Evolutionary conservation across 148 eudicot species (phyloP), one percentile per base, ranked within the genome.

Genomic region (Chenopodium formosanum): DNA sequence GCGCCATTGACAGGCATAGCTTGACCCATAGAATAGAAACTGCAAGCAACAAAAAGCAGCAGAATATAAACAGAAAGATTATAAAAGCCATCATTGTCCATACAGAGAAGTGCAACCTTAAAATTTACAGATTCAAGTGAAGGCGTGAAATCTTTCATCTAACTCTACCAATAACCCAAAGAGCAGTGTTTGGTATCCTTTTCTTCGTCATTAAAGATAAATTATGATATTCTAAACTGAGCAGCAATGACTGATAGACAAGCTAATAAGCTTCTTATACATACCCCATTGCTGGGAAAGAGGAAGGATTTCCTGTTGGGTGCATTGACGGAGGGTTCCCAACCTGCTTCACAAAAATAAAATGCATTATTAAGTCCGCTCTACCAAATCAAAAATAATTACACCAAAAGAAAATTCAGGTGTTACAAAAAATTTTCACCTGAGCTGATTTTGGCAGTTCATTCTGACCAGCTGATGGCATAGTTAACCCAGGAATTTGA

Each of bases 401-500:
- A 78, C 77, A n/a, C 3, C 16, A 69, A 27, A 31, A 58, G 53
- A 52, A 40, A 47, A 32, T 75, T n/a, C 37, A 40, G 67, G 17
- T 32, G 20, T 22, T 19, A 79, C 63, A 23, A 17, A 16, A 32
- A 78, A 23, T 52, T 69, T 79, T 82, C 84, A 94, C 97, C 98
- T 94, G 99, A 90, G 82, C 85, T 76, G 84, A 82, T 48, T 91
- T 92, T 82, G 88, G 91, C 37, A 89, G 34, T 4, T 93, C 97
- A 82, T 74, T 88, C 79, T 90, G 94, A 71, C 93, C 95, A 32
- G 82, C 85, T 53, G 82, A 81, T 74, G 93, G 92, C 86, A 88
- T 85, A 88, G 86, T 83, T 85, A 87, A 86, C 52, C 91, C 97
- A 63, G 93, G 97, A 81, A 92, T 79, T 77, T 93, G 99, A 75